Conservation (phyloP, 2,329 filamentous ascomycete genomes). For the Fonsecaea pedrosoi region DNA sequence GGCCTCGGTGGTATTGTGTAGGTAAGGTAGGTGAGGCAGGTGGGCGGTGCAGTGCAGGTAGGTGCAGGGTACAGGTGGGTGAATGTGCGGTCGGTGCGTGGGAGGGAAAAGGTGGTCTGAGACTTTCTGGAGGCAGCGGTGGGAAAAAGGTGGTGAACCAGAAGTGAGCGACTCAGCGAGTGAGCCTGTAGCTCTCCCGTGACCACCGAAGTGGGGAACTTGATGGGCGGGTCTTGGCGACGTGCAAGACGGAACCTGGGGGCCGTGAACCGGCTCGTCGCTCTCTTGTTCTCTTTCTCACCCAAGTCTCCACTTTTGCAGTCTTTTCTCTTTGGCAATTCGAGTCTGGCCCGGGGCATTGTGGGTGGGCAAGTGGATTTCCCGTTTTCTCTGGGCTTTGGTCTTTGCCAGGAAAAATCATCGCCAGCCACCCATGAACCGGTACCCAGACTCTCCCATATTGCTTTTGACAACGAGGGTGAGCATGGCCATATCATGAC, state of each 20-base stretch:
- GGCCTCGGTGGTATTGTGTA: background rate
- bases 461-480: background rate
- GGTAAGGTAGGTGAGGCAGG: background rate
- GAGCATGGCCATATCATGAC: background rate
- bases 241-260: background rate
- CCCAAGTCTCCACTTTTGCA: slow-evolving; percentile 4
- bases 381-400: slow-evolving; percentile 1
- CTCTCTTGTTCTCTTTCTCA: background rate
- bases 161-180: slow-evolving; percentile 1
- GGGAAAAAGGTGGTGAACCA: slow-evolving; percentile 1
- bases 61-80: background rate
- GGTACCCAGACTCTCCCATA: background rate
- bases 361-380: slow-evolving; percentile 1
- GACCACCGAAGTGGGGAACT: slow-evolving; percentile 11
- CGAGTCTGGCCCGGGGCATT: slow-evolving; percentile 1
- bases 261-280: background rate
- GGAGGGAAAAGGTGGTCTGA: slow-evolving; percentile 17
- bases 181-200: slow-evolving; percentile 2
- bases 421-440: slow-evolving; percentile 10
- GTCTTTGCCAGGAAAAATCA: slow-evolving; percentile 17
- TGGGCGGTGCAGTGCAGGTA: slow-evolving; percentile 2
- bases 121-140: background rate
- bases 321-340: background rate
- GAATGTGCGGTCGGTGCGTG: background rate
- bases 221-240: slow-evolving; percentile 12